Conservation (phyloP, 2,329 filamentous ascomycete genomes). For the Samsoniella hepiali region DNA sequence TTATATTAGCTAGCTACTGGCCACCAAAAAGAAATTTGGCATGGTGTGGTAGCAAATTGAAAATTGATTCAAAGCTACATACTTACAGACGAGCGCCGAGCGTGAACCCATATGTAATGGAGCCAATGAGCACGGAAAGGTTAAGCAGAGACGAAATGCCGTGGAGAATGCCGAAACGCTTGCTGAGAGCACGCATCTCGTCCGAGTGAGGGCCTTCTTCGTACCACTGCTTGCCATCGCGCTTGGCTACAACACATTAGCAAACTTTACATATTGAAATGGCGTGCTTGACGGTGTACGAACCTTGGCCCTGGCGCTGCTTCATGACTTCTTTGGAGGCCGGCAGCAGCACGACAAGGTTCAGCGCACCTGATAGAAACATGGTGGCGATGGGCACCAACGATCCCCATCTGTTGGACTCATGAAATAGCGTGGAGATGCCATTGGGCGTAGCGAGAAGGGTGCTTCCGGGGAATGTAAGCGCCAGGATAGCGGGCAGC, state of each 20-base stretch:
- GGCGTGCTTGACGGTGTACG: constrained; percentile 25
- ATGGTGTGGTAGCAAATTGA: not conserved
- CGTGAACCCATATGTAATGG: constrained; percentile 73
- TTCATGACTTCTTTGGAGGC: constrained; percentile 71
- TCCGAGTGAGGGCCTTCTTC: constrained; percentile 75
- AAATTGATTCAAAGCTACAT: not conserved
- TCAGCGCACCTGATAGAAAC: constrained; percentile 67
- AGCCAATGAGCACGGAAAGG: constrained; percentile 64
- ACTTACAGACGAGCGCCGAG: constrained; percentile 51
- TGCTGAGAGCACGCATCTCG: constrained; percentile 80
- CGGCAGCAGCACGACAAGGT: constrained; percentile 70
- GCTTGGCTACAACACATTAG: constrained; percentile 56
- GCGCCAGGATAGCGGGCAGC: constrained; percentile 66
- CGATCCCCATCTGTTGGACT: constrained; percentile 60
- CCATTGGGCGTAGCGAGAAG: constrained; percentile 46
- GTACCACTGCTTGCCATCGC: constrained; percentile 84
- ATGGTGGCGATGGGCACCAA: constrained; percentile 67
- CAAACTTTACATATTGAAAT: not conserved
- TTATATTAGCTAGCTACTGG: not conserved
- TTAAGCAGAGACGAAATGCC: constrained; percentile 79
- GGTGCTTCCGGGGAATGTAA: constrained; percentile 73
- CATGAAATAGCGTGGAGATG: constrained; percentile 55
- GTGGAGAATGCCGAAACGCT: constrained; percentile 74
- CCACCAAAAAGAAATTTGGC: not conserved
- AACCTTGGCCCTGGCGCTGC: constrained; percentile 75